A percentile compares a stretch with the other conserved stretches of the same genome.
phyloP scores from a whole-genome alignment of 805 yeast genomes.

The Hemisphaericaspora nanyangensis region DNA sequence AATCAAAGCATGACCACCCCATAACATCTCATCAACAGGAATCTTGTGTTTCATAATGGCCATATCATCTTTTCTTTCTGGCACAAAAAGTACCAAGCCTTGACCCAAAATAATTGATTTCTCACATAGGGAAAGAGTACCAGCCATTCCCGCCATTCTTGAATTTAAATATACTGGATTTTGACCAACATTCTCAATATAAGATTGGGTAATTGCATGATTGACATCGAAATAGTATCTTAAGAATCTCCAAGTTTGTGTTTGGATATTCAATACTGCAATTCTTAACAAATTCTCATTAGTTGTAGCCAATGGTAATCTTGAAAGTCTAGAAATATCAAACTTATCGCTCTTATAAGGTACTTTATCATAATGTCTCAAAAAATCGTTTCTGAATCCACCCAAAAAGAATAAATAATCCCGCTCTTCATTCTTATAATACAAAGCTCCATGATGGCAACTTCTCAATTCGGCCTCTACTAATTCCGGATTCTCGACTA shows the following conservation, averaged over 20 bases:
- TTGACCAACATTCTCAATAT: constrained; percentile 15
- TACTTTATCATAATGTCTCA: constrained; percentile 26
- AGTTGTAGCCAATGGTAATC: constrained; percentile 23
- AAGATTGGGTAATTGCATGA: constrained; percentile 19
- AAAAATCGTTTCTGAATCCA: constrained; percentile 35
- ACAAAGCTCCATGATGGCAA: constrained; percentile 37
- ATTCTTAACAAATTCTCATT: constrained; percentile 29
- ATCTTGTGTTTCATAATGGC: constrained; percentile 15
- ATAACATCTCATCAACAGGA: constrained; percentile 19
- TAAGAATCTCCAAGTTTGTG: constrained; percentile 40
- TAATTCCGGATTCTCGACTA: constrained; percentile 22
- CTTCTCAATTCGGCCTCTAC: constrained; percentile 40
- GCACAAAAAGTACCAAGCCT: constrained; percentile 29
- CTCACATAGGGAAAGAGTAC: constrained; percentile 29
- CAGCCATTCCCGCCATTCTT: constrained; percentile 27
- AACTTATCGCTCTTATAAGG: constrained; percentile 30
- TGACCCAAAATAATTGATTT: constrained; percentile 35
- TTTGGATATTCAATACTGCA: constrained; percentile 32
- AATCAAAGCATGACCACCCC: constrained; percentile 34
- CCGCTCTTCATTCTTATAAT: constrained; percentile 27
- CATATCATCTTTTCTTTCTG: constrained; percentile 27
- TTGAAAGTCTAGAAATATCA: constrained; percentile 31
- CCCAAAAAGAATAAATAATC: constrained; percentile 37
- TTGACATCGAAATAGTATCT: constrained; percentile 30
- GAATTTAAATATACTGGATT: constrained; percentile 24